Evolutionary conservation across 208 protist species (phyloP), one percentile per base, ranked within the genome.

Genomic region (Crithidia bombi): DNA sequence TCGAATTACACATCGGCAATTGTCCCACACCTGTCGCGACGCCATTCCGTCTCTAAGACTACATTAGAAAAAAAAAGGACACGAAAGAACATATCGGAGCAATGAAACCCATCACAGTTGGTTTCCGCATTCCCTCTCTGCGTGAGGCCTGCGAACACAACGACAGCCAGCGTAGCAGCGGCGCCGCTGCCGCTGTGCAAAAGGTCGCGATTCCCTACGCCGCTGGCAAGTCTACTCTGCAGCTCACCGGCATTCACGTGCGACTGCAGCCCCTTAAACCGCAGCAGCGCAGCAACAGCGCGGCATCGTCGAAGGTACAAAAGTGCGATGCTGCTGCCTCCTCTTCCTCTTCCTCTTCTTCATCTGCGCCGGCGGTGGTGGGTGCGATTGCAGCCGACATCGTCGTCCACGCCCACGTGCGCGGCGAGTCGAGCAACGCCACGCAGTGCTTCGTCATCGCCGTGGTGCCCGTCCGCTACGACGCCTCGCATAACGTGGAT

Each of bases 191-290:
- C 1, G n/a, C 51, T 7, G 51, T 28, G 12, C 49, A 62, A 47
- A 65, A 61, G 6, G 6, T 82, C 12, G 21, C 75, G 9, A 35
- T 91, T 10, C 74, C 76, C 47, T 91, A 88, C 73, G 79, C 76
- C 11, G 56, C 76, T 35, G 86, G 86, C 14, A 69, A 61, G 35
- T 54, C 64, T 19, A 88, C 86, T 4, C 59, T 91, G 23, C 86
- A 91, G 72, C 21, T 91, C 54, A 83, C 59, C 21, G 86, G 86
- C 21, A 71, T 86, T 35, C 79, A 88, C 52, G 62, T 83, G 5
- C 76, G 78, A 23, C 77, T 91, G 5, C 49, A 49, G 28, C 76
- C 64, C 7, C 12, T 35, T 1, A 55, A 56, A 2, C 3, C 50
- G 11, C 14, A 32, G n/a, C 5, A 28, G 23, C 23, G 41, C 28